Evolutionary conservation across 139 green algal species (phyloP), one percentile per base, ranked within the genome.

Genomic region (Eudorina sp.): DNA sequence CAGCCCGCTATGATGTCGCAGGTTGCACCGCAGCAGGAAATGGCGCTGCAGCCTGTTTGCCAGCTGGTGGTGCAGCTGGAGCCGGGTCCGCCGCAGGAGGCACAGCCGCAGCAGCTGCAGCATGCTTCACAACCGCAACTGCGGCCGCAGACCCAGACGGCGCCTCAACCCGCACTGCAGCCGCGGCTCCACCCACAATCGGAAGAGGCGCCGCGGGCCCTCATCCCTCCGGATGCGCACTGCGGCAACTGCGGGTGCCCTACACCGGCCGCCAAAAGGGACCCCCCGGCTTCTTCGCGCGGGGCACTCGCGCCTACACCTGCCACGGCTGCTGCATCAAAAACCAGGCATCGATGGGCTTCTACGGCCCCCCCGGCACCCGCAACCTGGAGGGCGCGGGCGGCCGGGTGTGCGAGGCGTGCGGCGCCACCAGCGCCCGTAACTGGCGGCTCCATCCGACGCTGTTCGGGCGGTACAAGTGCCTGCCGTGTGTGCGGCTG

Each of bases 361-460:
- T 85, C 55, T 74, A 74, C 41, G 78, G 78, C 25, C 78, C 78
- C 1, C 3, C 41, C 27, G 78, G 78, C 13, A 75, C 78, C 2
- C 11, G 40, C 11, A 45, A 25, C 4, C 21, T 85, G 55, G 36
- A 74, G 53, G 78, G 74, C 55, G 55, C 78, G 13, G 78, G 78
- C 55, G 78, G 78, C 38, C 55, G 55, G 23, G 25, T 29, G 21
- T 85, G 78, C 53, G 38, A 2, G 0, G 4, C 13, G 53, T 84
- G 77, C 53, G 53, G 53, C 38, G 74, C 4, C n/a, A 43, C n/a
- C 4, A 4, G 5, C 11, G 29, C 16, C 21, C 29, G 27, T 5
- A 6, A 48, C 0, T 69, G 74, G 48, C 75, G 75, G 9, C 36
- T 68, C 5, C 31, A 83, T 31, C 48, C 48, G 21, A 19, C 11